A percentile compares a stretch with the other conserved stretches of the same genome.
phyloP scores from a whole-genome alignment of 163 green algal species.

The Prototheca wickerhamii region DNA sequence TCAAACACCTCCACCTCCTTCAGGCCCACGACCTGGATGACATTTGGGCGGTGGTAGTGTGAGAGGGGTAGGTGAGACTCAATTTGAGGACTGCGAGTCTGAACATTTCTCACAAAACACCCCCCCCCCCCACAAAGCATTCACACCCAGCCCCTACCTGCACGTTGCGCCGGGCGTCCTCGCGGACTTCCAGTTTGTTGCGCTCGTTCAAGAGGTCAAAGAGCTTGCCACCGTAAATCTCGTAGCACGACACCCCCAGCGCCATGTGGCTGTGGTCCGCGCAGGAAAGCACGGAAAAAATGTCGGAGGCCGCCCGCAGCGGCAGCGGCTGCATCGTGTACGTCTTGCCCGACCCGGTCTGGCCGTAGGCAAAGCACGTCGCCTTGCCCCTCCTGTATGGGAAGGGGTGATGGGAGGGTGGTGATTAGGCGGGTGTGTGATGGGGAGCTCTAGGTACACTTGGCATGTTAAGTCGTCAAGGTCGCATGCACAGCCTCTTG shows the following conservation, averaged over 20 bases:
- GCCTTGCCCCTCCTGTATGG: constrained; percentile 57
- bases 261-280: constrained; percentile 46
- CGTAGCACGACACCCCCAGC: constrained; percentile 88
- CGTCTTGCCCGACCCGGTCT: constrained; percentile 93
- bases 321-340: constrained; percentile 96
- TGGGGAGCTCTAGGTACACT: too few relatives aligned
- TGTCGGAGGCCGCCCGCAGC: constrained; percentile 75
- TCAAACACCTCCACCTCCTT: constrained; percentile 50
- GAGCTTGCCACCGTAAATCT: constrained; percentile 98
- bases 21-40: constrained; percentile 42
- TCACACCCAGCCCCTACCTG: too few relatives aligned
- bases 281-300: constrained; percentile 62
- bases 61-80: neutral
- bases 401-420: neutral
- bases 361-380: constrained; percentile 97
- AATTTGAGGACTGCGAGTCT: neutral
- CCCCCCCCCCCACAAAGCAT: constrained; percentile 19
- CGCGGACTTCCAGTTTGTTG: constrained; percentile 82
- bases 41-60: neutral
- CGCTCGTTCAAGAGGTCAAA: constrained; percentile 91
- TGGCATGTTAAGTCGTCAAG: too few relatives aligned
- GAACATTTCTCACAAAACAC: neutral
- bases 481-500: too few relatives aligned
- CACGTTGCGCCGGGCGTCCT: constrained; percentile 81
- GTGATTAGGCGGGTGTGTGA: neutral